Evolutionary conservation across 768 basidiomycete species (phyloP).

Genomic region (Leccinum olivaceopallidum): DNA sequence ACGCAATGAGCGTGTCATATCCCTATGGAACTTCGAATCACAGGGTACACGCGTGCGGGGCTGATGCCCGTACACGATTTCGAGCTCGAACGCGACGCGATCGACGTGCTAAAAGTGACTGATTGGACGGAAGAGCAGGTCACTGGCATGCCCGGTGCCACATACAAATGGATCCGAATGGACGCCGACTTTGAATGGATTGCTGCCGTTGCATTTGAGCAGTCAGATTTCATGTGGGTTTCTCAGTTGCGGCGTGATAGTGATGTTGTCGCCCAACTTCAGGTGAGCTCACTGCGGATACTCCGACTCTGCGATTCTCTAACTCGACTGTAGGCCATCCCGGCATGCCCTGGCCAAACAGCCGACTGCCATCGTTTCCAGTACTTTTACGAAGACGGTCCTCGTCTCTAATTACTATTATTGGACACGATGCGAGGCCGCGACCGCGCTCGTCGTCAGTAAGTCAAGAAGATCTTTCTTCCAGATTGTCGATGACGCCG

Average conservation of each 20-base stretch:
- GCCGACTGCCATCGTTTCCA: constrained; percentile 84
- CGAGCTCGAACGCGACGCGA: constrained; percentile 1
- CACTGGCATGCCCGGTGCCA: constrained; percentile 79
- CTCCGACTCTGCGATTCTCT: constrained; percentile 2
- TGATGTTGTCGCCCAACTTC: constrained; percentile 95
- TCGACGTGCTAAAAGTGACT: constrained; percentile 68
- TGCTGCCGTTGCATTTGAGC: constrained; percentile 86
- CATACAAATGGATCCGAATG: constrained; percentile 99
- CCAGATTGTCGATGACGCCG: constrained; percentile 14
- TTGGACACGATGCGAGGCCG: constrained; percentile 94
- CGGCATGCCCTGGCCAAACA: constrained; percentile 70
- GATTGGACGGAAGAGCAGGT: constrained; percentile 95
- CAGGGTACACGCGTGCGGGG: constrained; percentile 35
- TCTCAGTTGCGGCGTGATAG: constrained; percentile 92
- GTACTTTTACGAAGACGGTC: constrained; percentile 89
- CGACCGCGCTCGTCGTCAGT: constrained; percentile 77
- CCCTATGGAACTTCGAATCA: constrained; percentile 47
- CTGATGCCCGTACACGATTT: constrained; percentile 22
- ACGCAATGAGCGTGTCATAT: constrained; percentile 53
- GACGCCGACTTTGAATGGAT: constrained; percentile 99
- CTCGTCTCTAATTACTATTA: constrained; percentile 96
- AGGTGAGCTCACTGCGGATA: constrained; percentile 55
- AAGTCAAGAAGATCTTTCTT: constrained; percentile 31
- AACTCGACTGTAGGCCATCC: constrained; percentile 71
- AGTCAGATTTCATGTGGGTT: constrained; percentile 99